These are phyloP conservation scores for Kazachstania sp. DNA, from an alignment of 1,139 yeast genomes.

Conservation along the genomic window DNA sequence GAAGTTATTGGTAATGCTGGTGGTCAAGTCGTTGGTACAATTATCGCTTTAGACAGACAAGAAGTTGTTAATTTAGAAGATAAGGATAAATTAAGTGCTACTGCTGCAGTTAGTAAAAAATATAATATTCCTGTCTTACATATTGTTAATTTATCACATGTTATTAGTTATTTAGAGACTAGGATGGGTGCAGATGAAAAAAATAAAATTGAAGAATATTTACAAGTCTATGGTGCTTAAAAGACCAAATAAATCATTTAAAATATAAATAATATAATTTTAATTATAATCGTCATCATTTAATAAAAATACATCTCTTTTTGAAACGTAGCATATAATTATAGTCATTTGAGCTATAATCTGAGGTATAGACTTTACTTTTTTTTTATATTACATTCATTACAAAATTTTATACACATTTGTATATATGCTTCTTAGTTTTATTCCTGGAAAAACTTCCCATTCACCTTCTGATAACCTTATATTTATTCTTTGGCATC, in stretches of 20 bases:
- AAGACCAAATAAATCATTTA: background rate
- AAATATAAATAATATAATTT: background rate
- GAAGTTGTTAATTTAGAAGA: constrained; percentile 62
- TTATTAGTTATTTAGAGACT: constrained; percentile 52
- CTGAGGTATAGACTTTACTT: background rate
- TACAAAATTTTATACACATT: background rate
- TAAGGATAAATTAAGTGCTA: constrained; percentile 50
- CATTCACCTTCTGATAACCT: constrained; percentile 32
- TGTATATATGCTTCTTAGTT: background rate
- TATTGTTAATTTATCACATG: constrained; percentile 69
- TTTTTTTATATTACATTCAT: background rate
- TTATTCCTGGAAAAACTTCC: background rate
- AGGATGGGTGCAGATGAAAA: constrained; percentile 49
- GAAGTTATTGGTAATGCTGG: constrained; percentile 61
- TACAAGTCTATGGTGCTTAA: constrained; percentile 35
- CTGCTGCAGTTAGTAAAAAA: constrained; percentile 64
- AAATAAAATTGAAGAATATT: constrained; percentile 50
- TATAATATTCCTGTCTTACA: constrained; percentile 76
- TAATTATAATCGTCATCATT: background rate
- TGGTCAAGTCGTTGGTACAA: constrained; percentile 73
- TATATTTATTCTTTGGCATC: constrained; percentile 38
- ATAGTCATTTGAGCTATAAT: too few species aligned
- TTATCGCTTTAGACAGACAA: constrained; percentile 91
- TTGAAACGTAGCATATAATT: background rate
- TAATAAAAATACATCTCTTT: background rate